These are phyloP conservation scores for Fusarium protoensiforme DNA, from an alignment of 2,329 filamentous ascomycete genomes.

Conservation along the genomic window DNA sequence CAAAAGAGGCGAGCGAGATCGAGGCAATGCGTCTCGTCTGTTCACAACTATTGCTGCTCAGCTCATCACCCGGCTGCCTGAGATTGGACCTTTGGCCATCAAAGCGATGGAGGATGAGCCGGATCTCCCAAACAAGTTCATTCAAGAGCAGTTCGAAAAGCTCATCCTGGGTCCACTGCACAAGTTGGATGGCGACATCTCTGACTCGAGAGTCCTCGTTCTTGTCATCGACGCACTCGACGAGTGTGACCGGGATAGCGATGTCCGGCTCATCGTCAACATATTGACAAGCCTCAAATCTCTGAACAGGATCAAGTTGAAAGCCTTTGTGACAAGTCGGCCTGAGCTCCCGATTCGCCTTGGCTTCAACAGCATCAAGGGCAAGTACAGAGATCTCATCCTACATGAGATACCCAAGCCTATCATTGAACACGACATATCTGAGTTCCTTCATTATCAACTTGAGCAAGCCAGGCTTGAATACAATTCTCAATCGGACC, in stretches of 20 bases:
- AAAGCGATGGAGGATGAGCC: neutral
- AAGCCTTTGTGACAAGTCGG: constrained; percentile 55
- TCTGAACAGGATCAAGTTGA: constrained; percentile 22
- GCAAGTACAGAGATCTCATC: constrained; percentile 33
- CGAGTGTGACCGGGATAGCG: constrained; percentile 28
- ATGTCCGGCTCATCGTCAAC: neutral
- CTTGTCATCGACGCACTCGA: constrained; percentile 49
- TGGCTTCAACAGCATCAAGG: constrained; percentile 46
- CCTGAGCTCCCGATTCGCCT: constrained; percentile 53
- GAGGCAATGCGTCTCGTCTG: constrained; percentile 47
- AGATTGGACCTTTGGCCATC: constrained; percentile 37
- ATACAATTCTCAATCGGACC: constrained; percentile 27
- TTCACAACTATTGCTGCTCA: constrained; percentile 54
- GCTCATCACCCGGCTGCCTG: constrained; percentile 30
- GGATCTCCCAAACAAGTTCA: neutral
- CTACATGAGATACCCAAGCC: constrained; percentile 50
- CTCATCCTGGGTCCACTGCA: constrained; percentile 9
- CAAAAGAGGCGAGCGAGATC: constrained; percentile 50
- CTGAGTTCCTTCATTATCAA: constrained; percentile 45
- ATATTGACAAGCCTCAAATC: neutral
- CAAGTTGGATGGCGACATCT: accelerated
- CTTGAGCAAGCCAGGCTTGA: constrained; percentile 44
- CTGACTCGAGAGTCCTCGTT: accelerated
- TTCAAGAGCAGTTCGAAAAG: constrained; percentile 20
- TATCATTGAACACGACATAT: constrained; percentile 51